Conservation (phyloP, 2,329 filamentous ascomycete genomes). For the Penicillium griseofulvum region DNA sequence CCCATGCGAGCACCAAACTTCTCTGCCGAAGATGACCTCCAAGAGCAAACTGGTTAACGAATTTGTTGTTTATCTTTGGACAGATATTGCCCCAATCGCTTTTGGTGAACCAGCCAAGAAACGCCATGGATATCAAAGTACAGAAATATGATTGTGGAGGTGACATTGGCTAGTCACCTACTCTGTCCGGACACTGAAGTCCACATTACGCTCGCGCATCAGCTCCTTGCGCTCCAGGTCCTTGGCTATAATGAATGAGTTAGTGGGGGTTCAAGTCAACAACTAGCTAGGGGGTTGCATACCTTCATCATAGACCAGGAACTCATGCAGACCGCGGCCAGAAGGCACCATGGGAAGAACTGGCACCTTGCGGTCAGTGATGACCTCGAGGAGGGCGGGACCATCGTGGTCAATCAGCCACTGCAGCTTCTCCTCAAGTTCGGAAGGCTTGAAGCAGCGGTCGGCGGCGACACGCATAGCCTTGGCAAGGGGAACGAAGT, state of each 20-base stretch:
- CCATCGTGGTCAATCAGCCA: slow-evolving; percentile 89
- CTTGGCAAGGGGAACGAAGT: slow-evolving; percentile 90
- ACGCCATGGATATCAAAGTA: slow-evolving; percentile 45
- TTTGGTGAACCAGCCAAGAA: slow-evolving; percentile 38
- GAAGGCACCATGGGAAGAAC: slow-evolving; percentile 97
- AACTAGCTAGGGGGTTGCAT: slow-evolving; percentile 34
- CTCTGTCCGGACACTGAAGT: slow-evolving; percentile 20
- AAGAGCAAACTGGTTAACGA: slow-evolving; percentile 9
- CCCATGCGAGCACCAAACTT: not conserved
- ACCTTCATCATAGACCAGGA: slow-evolving; percentile 82
- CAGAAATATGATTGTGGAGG: slow-evolving; percentile 28
- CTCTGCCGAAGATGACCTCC: slow-evolving; percentile 2
- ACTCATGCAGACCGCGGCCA: slow-evolving; percentile 85
- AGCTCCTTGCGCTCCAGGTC: slow-evolving; percentile 65
- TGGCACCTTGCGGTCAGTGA: slow-evolving; percentile 75
- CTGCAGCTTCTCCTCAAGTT: slow-evolving; percentile 72
- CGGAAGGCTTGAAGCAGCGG: slow-evolving; percentile 69
- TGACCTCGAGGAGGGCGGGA: slow-evolving; percentile 87
- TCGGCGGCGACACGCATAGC: slow-evolving; percentile 83
- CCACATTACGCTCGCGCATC: slow-evolving; percentile 60
- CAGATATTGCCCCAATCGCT: slow-evolving; percentile 26
- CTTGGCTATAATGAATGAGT: slow-evolving; percentile 52
- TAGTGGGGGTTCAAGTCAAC: slow-evolving; percentile 6
- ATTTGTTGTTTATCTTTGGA: slow-evolving; percentile 15
- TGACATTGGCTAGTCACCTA: slow-evolving; percentile 19